Base-by-base conservation (phyloP, 257 asterid species). In the Solanum pinnatisectum region DNA sequence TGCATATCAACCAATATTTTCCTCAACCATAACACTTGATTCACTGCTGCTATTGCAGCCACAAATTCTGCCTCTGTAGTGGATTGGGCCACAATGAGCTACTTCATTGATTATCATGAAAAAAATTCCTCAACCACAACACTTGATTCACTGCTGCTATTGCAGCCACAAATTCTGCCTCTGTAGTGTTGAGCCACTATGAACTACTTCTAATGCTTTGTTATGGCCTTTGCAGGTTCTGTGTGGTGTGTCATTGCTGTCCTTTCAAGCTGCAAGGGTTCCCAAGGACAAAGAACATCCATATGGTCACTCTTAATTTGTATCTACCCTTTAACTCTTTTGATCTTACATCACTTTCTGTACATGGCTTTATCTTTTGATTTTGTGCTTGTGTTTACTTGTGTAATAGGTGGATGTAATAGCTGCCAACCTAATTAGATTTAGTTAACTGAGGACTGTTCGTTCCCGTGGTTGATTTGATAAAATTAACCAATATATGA, bases 231-330 rank as follows among this genome's bases (percentile, higher is more conserved):
- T 92, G 90, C 89, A 97, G 99, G 99, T 97, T 20, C 92, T 96
- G 93, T 96, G 99, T 91, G 96, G 98, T 10, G 99, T 95, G 91
- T 98, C 98, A 67, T 90, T 97, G 95, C 89, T 92, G 87, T 96
- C 99, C 14, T 96, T 94, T 83, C 93, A 91, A 91, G 99, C 98
- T 91, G 96, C 98, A 15, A 94, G 88, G 92, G 94, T 92, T 68
- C 99, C 98, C 8, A 96, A 95, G 95, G 99, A 96, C 94, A 96
- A 97, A 93, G 99, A 97, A 90, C 99, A 97, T 92, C 99, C 99
- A 91, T 96, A 94, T 93, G 99, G 99, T 97, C 94, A 89, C 95
- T 91, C 93, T 95, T 95, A 93, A 93, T 95, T 96, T 90, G 98
- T 94, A 93, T 93, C 94, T 94, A 91, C 95, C 88, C 90, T 23